Base-by-base conservation (phyloP, 139 green algal genomes). In the Chlamydomonas asymmetrica region DNA sequence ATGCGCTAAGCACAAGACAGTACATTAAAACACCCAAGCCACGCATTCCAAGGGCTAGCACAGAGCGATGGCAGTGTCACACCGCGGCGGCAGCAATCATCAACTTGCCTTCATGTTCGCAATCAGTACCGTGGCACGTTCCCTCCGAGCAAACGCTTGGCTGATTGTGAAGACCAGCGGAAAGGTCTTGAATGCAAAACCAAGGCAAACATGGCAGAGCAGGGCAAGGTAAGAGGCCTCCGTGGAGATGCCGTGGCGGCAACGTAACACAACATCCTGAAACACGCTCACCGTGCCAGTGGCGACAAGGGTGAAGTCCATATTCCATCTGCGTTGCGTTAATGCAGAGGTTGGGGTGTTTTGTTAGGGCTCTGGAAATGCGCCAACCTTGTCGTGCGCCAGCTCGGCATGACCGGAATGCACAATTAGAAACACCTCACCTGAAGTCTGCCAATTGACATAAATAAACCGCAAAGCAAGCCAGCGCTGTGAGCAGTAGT, bases 81-180 rank as follows among this genome's bases (percentile, higher is more conserved):
- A n/a, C n/a, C n/a, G n/a, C n/a, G n/a, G n/a, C n/a, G n/a, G n/a
- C n/a, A n/a, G n/a, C n/a, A n/a, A n/a, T n/a, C n/a, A n/a, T n/a
- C n/a, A n/a, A n/a, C n/a, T n/a, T n/a, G n/a, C 79, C 73, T 85
- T 85, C 50, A 85, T 62, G 73, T 75, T 85, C 9, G 79, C 79
- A 5, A 85, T 32, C 9, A 85, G 40, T 0, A 66, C 13, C 9
- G 79, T 85, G 13, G 79, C 79, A 3, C 79, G 79, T 61, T 85
- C 79, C 0, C 79, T 59, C 7, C 79, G 73, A 3, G 79, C 72
- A 25, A 78, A 82, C 23, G 76, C 76, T 69, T 82, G 62, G 2
- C 37, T 31, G 32, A 78, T 78, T 25, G 61, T 72, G 62, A 78
- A 78, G 18, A 77, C 71, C 27, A 77, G 43, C 16, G 71, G 71